Evolutionary conservation across 2,329 filamentous ascomycete genomes (phyloP).

Genomic region (Hymenoscyphus albidus): DNA sequence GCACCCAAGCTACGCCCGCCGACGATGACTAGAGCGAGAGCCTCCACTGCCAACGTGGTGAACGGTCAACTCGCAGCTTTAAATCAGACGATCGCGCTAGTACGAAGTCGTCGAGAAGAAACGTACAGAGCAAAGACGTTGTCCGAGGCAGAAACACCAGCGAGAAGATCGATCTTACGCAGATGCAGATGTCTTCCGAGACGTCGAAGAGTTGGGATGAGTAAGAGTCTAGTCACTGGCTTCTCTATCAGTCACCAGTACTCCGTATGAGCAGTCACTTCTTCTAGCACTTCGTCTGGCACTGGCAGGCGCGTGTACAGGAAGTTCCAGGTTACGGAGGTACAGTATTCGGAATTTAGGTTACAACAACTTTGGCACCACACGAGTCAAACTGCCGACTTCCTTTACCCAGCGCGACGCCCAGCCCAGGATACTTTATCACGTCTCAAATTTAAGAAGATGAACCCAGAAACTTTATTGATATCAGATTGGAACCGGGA

Average conservation of each 20-base stretch:
- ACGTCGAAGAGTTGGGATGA: not conserved
- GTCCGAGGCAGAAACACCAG: not conserved
- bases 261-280: not conserved
- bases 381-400: conserved; percentile 1
- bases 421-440: not conserved
- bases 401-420: not conserved
- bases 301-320: not conserved
- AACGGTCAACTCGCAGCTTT: not conserved
- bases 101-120: not conserved
- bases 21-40: not conserved
- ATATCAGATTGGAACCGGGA: not conserved
- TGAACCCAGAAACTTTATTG: not conserved
- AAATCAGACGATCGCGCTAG: not conserved
- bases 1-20: no score
- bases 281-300: not conserved
- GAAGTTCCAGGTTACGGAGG: no score
- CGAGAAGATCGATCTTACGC: not conserved
- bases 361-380: not conserved
- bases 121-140: not conserved
- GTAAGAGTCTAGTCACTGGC: not conserved
- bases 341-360: no score
- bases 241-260: no score
- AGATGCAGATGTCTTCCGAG: not conserved
- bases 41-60: not conserved
- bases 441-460: not conserved